Evolutionary conservation across 2,329 filamentous ascomycete genomes (phyloP), one percentile per base, ranked within the genome.

Genomic region (Aspergillus unguis): DNA sequence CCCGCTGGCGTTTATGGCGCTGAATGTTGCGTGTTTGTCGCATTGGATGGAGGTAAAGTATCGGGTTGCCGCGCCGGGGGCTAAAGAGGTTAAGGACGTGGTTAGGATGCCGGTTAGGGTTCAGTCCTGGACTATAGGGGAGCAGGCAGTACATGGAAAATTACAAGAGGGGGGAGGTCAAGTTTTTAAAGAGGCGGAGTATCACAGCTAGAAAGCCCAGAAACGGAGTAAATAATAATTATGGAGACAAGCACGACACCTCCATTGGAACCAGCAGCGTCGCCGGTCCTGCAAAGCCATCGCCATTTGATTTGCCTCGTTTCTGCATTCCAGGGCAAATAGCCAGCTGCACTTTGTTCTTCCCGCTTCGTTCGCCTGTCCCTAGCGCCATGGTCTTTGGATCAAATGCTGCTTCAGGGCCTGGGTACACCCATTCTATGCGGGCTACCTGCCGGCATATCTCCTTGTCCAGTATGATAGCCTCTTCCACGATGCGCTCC

Each of bases 391-490:
- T 44, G 1, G 25, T 32, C 3, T 17, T 6, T 7, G 36, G 8
- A 8, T 46, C 29, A 29, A 52, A 52, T 6, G 2, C 6, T 3
- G 29, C 26, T 41, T 44, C 27, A 4, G 23, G 10, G 1, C 3
- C 7, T 6, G 43, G 49, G 8, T 42, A 52, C 10, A 29, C 11
- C 49, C 49, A 52, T 35, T 52, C 49, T 2, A 52, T 8, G 4
- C 42, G 27, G 1, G 49, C 49, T 5, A 45, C 29, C 11, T 52
- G 49, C 0, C 43, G 28, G n/a, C 42, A 29, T 8, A 52, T 52
- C 8, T 46, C 29, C 10, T 7, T 33, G 25, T 52, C 49, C 0
- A 52, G n/a, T 2, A 35, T 28, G 3, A 52, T 25, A 9, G 49
- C 49, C 8, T 44, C 43, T 6, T 52, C 43, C 3, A 52, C 23